Percentiles rank a stretch among this genome's conserved stretches.
Conservation (phyloP, 331 rosid species). For the Phaseolus coccineus region DNA sequence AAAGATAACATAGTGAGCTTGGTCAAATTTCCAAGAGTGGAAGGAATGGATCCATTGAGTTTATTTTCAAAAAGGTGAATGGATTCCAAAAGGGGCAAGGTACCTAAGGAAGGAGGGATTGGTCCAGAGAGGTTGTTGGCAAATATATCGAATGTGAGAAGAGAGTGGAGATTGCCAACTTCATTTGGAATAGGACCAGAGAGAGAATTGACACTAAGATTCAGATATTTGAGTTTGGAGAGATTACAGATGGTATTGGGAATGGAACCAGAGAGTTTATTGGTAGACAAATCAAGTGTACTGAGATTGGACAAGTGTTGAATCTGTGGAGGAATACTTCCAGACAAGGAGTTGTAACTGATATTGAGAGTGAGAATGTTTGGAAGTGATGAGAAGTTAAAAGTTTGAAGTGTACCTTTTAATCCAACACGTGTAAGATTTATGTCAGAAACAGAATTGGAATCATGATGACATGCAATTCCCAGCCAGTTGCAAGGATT, state of each 20-base stretch:
- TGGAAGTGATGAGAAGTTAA: constrained; percentile 33
- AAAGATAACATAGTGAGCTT: background rate
- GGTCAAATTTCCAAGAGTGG: background rate
- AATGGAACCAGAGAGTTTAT: background rate
- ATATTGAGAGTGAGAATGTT: background rate
- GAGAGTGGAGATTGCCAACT: background rate
- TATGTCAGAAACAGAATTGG: background rate
- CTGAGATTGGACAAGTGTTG: background rate
- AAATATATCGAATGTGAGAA: background rate
- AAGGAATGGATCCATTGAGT: constrained; percentile 6
- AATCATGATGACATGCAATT: constrained; percentile 19
- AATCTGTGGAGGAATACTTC: background rate
- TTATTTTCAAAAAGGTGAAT: background rate
- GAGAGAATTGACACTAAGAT: background rate
- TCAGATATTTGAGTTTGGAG: background rate
- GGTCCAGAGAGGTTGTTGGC: background rate
- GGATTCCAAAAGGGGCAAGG: background rate
- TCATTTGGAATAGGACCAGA: background rate
- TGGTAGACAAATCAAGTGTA: background rate
- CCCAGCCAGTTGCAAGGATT: constrained; percentile 34
- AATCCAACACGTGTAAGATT: constrained; percentile 3
- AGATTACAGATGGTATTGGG: background rate
- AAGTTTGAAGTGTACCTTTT: constrained; percentile 29
- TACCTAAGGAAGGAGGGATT: background rate
- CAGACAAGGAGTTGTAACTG: background rate